These are phyloP conservation scores for Kwoniella shandongensis DNA, from an alignment of 768 basidiomycete species.

Conservation along the genomic window DNA sequence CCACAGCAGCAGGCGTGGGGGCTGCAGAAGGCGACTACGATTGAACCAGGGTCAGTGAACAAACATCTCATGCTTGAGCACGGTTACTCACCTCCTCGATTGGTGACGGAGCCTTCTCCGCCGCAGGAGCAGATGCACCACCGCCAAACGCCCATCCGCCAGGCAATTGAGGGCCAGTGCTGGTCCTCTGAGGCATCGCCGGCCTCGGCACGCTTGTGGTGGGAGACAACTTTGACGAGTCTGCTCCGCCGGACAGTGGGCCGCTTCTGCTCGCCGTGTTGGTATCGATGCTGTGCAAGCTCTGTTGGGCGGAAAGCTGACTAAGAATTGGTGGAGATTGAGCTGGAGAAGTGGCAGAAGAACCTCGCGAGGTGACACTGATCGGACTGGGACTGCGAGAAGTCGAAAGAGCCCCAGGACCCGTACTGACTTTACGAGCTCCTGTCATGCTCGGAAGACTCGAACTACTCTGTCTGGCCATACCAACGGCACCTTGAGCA, in stretches of 20 bases:
- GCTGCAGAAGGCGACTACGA: background rate
- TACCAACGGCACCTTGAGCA: slow-evolving; percentile 19
- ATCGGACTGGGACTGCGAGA: slow-evolving; percentile 41
- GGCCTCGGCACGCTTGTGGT: slow-evolving; percentile 24
- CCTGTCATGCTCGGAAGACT: slow-evolving; percentile 17
- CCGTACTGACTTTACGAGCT: slow-evolving; percentile 7
- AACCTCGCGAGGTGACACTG: slow-evolving; percentile 21
- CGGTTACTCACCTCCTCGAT: slow-evolving; percentile 20
- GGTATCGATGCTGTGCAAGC: background rate
- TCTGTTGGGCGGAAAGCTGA: slow-evolving; percentile 24
- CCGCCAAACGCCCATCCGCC: slow-evolving; percentile 37
- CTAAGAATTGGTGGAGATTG: slow-evolving; percentile 39
- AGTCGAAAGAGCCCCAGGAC: slow-evolving; percentile 1
- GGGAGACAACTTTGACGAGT: background rate
- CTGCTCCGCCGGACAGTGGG: slow-evolving; percentile 5
- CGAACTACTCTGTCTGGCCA: slow-evolving; percentile 38
- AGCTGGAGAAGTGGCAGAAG: slow-evolving; percentile 28
- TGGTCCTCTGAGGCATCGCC: slow-evolving; percentile 29
- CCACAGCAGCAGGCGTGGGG: no score
- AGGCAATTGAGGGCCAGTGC: slow-evolving; percentile 43
- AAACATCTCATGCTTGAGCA: no score
- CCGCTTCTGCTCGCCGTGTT: background rate
- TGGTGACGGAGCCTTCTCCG: slow-evolving; percentile 5
- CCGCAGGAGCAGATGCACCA: background rate
- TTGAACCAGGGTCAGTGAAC: background rate